Evolutionary conservation across 176 grass and related monocot genomes (phyloP), one percentile per base, ranked within the genome.

Genomic region (Ampelocalamus luodianensis): DNA sequence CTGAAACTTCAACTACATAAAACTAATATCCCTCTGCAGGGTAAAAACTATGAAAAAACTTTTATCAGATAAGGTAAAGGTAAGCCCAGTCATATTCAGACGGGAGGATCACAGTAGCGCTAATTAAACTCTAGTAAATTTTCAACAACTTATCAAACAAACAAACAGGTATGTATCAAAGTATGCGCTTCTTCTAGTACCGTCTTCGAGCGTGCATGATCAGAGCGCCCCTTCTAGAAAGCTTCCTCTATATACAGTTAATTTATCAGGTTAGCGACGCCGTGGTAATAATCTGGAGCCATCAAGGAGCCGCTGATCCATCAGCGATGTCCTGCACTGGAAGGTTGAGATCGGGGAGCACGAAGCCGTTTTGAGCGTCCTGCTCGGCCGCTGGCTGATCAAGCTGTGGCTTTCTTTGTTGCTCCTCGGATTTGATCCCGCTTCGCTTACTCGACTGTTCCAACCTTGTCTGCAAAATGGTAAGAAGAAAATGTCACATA

Each of bases 321-420:
- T 82, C 56, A 10, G 62, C 22, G n/a, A 40, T 10, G 37, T 86
- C 86, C 5, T 79, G 56, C 26, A 40, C 78, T 0, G 90, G 82
- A 10, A 92, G 42, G 74, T 92, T 92, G 82, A 92, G 90, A 24
- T 92, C 90, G 3, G 90, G 90, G 3, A 92, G 85, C 20, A 14
- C 81, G 37, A 91, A 87, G 53, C 62, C 81, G 20, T 5, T 83
- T 17, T 7, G 56, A n/a, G 45, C 20, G 0, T 40, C 56, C 39
- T 40, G 65, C 71, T 82, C 15, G 0, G 72, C 40, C 48, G 73
- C 18, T 26, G 0, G 16, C 53, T 78, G 65, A 43, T 17, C 65
- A 70, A 24, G 65, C 15, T 78, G 20, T 0, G 44, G 56, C 38
- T 72, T 66, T 45, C 15, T 20, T 79, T 87, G 82, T 2, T 54